Evolutionary conservation across 192 early-diverging fungal species (phyloP).

Genomic region (Mortierella hygrophila): DNA sequence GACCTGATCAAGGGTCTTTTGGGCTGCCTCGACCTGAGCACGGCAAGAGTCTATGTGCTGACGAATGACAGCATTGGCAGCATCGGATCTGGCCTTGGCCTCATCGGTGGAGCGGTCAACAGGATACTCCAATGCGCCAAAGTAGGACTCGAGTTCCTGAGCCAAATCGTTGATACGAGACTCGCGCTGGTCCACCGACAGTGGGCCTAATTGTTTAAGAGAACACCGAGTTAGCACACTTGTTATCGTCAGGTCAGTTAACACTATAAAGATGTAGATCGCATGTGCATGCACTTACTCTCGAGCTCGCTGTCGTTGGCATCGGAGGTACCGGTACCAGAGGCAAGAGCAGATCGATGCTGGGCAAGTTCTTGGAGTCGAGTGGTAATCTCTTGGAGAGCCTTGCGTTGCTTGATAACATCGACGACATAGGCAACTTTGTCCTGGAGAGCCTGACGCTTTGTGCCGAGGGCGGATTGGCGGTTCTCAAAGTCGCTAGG

Average conservation of each 20-base stretch:
- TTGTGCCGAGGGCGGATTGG: not conserved
- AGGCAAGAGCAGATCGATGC: constrained; percentile 1
- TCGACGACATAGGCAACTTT: constrained; percentile 30
- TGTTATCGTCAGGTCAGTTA: too few species aligned
- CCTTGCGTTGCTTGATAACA: constrained; percentile 39
- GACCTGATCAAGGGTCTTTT: constrained; percentile 6
- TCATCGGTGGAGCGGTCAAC: constrained; percentile 21
- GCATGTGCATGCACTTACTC: constrained; percentile 12
- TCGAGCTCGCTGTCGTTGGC: not conserved
- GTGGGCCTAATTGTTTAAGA: not conserved
- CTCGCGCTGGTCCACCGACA: not conserved
- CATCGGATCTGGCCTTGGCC: not conserved
- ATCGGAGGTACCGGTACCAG: not conserved
- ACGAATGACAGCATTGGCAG: constrained; percentile 25
- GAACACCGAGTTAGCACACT: not conserved
- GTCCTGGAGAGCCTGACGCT: constrained; percentile 1
- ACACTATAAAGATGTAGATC: not conserved
- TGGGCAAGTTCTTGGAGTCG: constrained; percentile 11
- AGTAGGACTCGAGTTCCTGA: constrained; percentile 11
- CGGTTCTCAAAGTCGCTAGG: constrained; percentile 21
- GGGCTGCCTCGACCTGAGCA: not conserved
- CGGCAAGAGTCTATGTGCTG: constrained; percentile 16
- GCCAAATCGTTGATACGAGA: constrained; percentile 11
- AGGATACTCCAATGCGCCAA: constrained; percentile 23
- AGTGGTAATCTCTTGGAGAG: constrained; percentile 8